Evolutionary conservation across 129 eudicot genomes (phyloP).

Genomic region (Flaveria ramosissima): DNA sequence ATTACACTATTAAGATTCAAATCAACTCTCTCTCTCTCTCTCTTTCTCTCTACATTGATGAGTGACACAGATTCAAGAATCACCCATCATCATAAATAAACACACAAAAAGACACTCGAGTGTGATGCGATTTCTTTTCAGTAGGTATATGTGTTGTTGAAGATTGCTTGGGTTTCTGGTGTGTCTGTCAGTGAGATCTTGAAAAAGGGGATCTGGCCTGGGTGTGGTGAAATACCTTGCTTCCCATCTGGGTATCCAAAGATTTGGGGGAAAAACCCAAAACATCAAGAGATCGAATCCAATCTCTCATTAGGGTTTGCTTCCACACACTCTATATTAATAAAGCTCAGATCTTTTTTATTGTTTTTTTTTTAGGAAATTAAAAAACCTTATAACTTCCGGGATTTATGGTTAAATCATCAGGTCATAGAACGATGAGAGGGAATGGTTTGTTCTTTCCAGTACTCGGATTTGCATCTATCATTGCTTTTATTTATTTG

Average conservation of each 20-base stretch:
- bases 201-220: conserved; percentile 70
- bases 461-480: conserved; percentile 75
- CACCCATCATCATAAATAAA: conserved; percentile 13
- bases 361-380: too few species aligned
- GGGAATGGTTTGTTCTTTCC: conserved; percentile 77
- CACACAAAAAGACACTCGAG: conserved; percentile 28
- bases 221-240: conserved; percentile 33
- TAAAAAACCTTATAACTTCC: too few species aligned
- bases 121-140: conserved; percentile 23
- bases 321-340: conserved; percentile 26
- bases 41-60: too few species aligned
- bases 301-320: conserved; percentile 28
- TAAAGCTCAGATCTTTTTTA: conserved; percentile 6
- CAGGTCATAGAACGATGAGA: conserved; percentile 43
- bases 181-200: conserved; percentile 37
- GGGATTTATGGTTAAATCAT: conserved; percentile 52
- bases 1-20: conserved; percentile 15
- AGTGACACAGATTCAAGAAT: conserved; percentile 22
- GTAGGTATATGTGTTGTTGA: conserved; percentile 33
- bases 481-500: conserved; percentile 66
- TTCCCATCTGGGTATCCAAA: conserved; percentile 39
- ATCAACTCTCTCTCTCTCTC: conserved; percentile 7
- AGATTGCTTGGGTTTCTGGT: conserved; percentile 16
- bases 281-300: conserved; percentile 34
- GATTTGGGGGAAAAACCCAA: conserved; percentile 30